phyloP scores from a whole-genome alignment of 192 early-diverging fungal species.

The Podila verticillata region DNA sequence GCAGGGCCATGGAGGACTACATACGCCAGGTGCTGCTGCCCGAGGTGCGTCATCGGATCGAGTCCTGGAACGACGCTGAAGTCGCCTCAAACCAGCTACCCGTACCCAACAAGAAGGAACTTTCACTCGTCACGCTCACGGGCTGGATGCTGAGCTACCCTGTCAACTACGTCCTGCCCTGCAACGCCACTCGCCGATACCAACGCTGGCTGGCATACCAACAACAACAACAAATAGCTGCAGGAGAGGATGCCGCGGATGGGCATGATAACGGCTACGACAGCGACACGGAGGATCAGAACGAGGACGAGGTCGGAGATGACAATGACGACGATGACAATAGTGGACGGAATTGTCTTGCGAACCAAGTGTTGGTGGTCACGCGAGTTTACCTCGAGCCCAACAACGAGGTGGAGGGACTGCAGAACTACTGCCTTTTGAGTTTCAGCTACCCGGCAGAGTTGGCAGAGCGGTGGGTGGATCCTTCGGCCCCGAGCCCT shows the following conservation, averaged over 20 bases:
- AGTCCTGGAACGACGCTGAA: slow-evolving; percentile 36
- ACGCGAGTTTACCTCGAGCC: slow-evolving; percentile 20
- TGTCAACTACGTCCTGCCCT: slow-evolving; percentile 24
- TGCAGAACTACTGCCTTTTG: slow-evolving; percentile 11
- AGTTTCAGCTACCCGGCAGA: slow-evolving; percentile 34
- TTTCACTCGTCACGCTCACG: slow-evolving; percentile 26
- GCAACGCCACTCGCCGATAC: slow-evolving; percentile 1
- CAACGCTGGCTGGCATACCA: not conserved
- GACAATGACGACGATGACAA: slow-evolving; percentile 39
- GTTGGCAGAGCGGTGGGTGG: slow-evolving; percentile 14
- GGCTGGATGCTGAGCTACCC: slow-evolving; percentile 35
- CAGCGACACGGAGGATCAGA: slow-evolving; percentile 4
- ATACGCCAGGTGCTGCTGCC: slow-evolving; percentile 14
- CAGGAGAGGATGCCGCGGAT: not conserved
- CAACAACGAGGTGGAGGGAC: slow-evolving; percentile 8
- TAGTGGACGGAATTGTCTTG: slow-evolving; percentile 34
- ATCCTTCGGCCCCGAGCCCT: not conserved
- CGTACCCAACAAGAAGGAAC: slow-evolving; percentile 10
- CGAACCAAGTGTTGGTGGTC: slow-evolving; percentile 18
- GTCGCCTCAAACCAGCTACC: slow-evolving; percentile 11
- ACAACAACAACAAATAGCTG: slow-evolving; percentile 7
- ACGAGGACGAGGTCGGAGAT: not conserved
- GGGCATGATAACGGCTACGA: not conserved
- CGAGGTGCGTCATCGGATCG: slow-evolving; percentile 12
- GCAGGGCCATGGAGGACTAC: slow-evolving; percentile 15